Conservation (phyloP, 352 stramenopile genomes). For the Phytophthora sp. region DNA sequence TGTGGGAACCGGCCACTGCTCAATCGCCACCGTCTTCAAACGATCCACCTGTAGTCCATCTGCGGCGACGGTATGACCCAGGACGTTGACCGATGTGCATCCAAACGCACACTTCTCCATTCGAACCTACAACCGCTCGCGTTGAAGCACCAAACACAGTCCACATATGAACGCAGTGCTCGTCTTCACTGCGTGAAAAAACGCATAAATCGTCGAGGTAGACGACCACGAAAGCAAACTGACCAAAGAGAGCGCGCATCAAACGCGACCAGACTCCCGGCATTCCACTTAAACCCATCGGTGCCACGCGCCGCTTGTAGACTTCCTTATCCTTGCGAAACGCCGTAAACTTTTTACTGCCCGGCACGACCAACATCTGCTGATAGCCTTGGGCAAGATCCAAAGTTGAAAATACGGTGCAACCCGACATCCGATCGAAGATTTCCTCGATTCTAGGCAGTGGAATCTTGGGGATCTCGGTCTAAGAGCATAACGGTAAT, state of each 20-base stretch:
- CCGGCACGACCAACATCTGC: background rate
- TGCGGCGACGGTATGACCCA: background rate
- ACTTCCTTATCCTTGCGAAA: background rate
- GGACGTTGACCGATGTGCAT: background rate
- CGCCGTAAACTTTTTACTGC: background rate
- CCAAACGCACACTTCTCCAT: background rate
- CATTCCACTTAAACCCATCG: background rate
- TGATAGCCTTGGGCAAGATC: background rate
- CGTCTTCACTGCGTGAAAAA: background rate
- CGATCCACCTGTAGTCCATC: background rate
- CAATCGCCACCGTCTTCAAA: background rate
- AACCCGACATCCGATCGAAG: background rate
- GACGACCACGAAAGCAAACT: background rate
- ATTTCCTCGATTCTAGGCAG: background rate
- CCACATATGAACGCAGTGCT: background rate
- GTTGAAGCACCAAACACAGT: background rate
- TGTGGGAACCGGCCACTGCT: no score
- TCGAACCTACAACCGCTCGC: background rate
- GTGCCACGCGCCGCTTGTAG: no score
- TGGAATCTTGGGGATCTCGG: background rate
- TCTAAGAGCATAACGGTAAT: background rate
- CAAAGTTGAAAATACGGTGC: background rate
- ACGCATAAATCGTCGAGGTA: background rate
- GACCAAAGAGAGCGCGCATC: background rate
- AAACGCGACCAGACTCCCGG: background rate